Evolutionary conservation across 352 stramenopile species (phyloP).

Genomic region (Phytopythium oedochilum): DNA sequence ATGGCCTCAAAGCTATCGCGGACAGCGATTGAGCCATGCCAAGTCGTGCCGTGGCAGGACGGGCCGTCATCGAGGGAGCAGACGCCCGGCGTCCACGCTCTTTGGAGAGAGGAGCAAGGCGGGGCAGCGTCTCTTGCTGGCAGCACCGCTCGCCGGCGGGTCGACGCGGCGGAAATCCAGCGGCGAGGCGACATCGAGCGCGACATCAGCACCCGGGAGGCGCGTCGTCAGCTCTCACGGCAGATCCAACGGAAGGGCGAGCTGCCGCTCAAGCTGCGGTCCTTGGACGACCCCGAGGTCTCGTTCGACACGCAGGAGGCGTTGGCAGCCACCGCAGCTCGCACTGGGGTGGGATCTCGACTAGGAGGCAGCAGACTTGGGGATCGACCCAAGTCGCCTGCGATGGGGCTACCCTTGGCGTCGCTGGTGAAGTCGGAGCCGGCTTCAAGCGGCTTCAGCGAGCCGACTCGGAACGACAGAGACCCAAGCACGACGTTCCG

Average conservation of each 20-base stretch:
- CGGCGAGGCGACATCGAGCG: conserved; percentile 38
- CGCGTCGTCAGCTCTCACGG: conserved; percentile 19
- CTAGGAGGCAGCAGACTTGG: conserved; percentile 7
- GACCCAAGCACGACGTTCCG: conserved; percentile 32
- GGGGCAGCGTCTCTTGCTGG: conserved; percentile 6
- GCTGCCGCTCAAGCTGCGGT: conserved; percentile 41
- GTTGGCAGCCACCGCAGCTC: conserved; percentile 7
- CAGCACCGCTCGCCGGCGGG: conserved; percentile 12
- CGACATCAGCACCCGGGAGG: conserved; percentile 39
- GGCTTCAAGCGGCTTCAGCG: not conserved
- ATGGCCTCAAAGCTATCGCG: conserved; percentile 22
- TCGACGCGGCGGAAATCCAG: conserved; percentile 32
- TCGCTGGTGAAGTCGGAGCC: conserved; percentile 6
- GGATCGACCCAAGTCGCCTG: conserved; percentile 9
- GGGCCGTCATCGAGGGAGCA: not conserved
- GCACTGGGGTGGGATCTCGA: conserved; percentile 6
- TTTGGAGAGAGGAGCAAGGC: not conserved
- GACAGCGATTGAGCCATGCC: conserved; percentile 6
- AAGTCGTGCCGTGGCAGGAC: conserved; percentile 9
- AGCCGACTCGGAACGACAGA: not conserved
- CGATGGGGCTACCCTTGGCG: not conserved
- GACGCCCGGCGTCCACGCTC: not conserved
- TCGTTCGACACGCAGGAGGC: conserved; percentile 45
- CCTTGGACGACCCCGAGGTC: conserved; percentile 38
- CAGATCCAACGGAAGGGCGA: conserved; percentile 32